Base-by-base conservation (phyloP, 345 rosid genomes). In the Viola odorata region DNA sequence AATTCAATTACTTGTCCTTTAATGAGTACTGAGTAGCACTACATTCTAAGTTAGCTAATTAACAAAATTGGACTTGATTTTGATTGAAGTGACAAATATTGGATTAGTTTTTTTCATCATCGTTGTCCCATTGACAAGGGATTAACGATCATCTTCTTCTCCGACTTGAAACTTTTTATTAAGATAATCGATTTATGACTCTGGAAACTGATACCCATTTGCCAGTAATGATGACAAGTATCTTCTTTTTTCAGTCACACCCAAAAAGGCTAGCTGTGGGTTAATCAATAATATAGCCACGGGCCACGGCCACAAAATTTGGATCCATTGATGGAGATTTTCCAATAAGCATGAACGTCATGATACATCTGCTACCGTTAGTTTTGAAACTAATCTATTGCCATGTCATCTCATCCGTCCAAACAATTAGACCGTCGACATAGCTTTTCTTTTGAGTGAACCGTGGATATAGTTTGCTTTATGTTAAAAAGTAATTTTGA, bases 381-480 rank as follows among this genome's bases (percentile, higher is more conserved):
- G 12, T 52, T 52, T 41, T 17, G 1, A 52, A 42, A 45, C 50
- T 32, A 52, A 50, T 52, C 64, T 37, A 4, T 4, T 15, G 10
- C 10, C 14, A 5, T 15, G 36, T n/a, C 12, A 62, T 61, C 64
- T 37, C 42, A 16, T 15, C 55, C 55, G 42, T 38, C 37, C 37
- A 23, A 23, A 23, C 55, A 5, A 10, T 52, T 11, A 32, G 39
- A 17, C 32, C 32, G 32, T 52, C 5, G 13, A 52, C 16, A 9
- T 6, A 8, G 7, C 45, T 54, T 42, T n/a, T n/a, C n/a, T n/a
- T n/a, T n/a, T n/a, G n/a, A n/a, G n/a, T n/a, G n/a, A n/a, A n/a
- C n/a, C 32, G 32, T 52, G 10, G 13, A 52, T 52, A 9, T 6
- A 8, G 7, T 55, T 54, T 42, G 53, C 54, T 64, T 45, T 64